These are phyloP conservation scores for Rostrohypoxylon terebratum DNA, from an alignment of 495 filamentous ascomycete species.

Conservation along the genomic window DNA sequence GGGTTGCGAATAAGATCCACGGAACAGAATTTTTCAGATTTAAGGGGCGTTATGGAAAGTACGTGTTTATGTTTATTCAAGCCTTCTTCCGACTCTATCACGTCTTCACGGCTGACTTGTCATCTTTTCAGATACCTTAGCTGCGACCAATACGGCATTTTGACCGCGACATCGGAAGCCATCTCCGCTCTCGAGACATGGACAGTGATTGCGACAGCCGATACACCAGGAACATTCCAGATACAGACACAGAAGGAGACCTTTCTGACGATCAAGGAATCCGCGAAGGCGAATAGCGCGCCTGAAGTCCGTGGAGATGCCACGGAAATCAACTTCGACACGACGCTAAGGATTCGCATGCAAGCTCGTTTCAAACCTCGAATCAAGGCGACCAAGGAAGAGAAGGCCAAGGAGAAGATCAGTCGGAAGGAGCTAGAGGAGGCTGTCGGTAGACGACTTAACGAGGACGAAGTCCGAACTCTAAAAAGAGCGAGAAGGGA, in stretches of 20 bases:
- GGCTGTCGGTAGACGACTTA: constrained; percentile 77
- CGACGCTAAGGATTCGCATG: constrained; percentile 87
- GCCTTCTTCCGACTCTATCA: neutral
- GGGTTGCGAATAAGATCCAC: constrained; percentile 86
- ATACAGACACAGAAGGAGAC: constrained; percentile 73
- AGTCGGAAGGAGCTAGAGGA: constrained; percentile 89
- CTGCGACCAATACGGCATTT: constrained; percentile 84
- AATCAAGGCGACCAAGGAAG: constrained; percentile 79
- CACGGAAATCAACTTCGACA: constrained; percentile 74
- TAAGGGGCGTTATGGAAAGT: constrained; percentile 89
- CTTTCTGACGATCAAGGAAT: constrained; percentile 67
- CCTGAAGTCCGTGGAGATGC: constrained; percentile 85
- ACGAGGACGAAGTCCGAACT: constrained; percentile 85
- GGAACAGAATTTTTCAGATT: constrained; percentile 85
- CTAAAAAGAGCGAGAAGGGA: constrained; percentile 86
- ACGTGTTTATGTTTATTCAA: constrained; percentile 48
- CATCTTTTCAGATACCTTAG: constrained; percentile 68
- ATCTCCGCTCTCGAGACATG: constrained; percentile 87
- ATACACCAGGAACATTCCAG: constrained; percentile 73
- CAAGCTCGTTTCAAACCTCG: constrained; percentile 93
- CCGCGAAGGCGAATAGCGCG: constrained; percentile 57
- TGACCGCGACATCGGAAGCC: constrained; percentile 81
- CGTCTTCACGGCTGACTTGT: constrained; percentile 50
- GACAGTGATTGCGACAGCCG: constrained; percentile 70
- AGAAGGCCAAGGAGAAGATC: constrained; percentile 85